Conservation (phyloP, 345 rosid species). For the Syzygium aromaticum region DNA sequence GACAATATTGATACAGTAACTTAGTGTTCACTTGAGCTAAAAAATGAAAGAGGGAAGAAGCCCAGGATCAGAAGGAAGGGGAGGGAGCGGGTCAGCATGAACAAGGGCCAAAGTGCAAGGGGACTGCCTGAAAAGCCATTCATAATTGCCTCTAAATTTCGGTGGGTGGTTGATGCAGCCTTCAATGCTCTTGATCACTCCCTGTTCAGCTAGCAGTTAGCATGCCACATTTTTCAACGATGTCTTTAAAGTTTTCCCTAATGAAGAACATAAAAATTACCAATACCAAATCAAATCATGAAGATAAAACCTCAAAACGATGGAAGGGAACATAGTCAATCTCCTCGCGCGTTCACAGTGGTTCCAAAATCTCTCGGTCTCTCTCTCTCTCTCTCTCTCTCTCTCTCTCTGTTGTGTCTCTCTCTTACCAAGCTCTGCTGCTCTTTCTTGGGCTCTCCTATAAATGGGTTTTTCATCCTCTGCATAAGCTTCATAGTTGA, state of each 20-base stretch:
- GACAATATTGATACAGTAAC: not conserved
- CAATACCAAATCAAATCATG: not conserved
- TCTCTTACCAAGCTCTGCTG: not conserved
- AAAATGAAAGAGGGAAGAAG: not conserved
- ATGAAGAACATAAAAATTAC: not conserved
- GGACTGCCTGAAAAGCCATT: not conserved
- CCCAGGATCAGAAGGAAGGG: not conserved
- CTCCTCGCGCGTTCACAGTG: not conserved
- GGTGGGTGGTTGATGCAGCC: conserved; percentile 30
- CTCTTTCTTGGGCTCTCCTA: not conserved
- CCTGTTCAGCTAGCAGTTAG: not conserved
- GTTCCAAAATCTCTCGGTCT: not conserved
- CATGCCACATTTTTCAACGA: conserved; percentile 28
- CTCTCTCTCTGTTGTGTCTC: not conserved
- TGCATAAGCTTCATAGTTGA: not conserved
- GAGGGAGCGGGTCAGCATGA: not conserved
- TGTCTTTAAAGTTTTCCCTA: not conserved
- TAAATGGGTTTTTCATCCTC: not conserved
- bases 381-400: not conserved
- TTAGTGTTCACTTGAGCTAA: not conserved
- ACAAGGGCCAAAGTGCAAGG: too few relatives aligned
- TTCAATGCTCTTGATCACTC: conserved; percentile 3
- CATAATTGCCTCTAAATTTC: conserved; percentile 6
- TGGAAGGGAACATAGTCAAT: not conserved
- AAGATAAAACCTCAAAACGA: not conserved